These are phyloP conservation scores for Clonostachys solani DNA, from an alignment of 2,329 filamentous ascomycete genomes.

Conservation along the genomic window DNA sequence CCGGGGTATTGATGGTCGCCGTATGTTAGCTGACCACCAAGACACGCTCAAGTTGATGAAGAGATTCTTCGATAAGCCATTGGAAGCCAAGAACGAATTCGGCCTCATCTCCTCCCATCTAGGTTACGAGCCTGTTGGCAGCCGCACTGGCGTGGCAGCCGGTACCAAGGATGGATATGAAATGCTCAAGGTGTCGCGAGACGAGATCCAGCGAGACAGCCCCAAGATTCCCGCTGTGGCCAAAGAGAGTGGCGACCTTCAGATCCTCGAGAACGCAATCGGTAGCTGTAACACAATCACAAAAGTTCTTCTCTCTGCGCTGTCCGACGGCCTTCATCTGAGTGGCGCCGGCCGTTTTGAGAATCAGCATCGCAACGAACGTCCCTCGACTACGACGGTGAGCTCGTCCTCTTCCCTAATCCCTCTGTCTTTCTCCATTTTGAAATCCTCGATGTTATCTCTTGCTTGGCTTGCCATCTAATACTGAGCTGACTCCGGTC, in stretches of 20 bases:
- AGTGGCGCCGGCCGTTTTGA: conserved; percentile 41
- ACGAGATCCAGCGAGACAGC: conserved; percentile 42
- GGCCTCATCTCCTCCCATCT: conserved; percentile 49
- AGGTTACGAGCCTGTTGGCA: conserved; percentile 45
- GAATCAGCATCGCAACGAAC: conserved; percentile 45
- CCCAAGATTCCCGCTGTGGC: conserved; percentile 40
- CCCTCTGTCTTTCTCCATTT: neutral
- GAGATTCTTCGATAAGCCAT: conserved; percentile 46
- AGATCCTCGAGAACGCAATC: conserved; percentile 43
- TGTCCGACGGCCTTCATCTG: conserved; percentile 41
- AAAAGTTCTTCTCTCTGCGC: conserved; percentile 43
- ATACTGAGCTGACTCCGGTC: no score
- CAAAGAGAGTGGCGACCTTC: conserved; percentile 42
- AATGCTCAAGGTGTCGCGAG: conserved; percentile 47
- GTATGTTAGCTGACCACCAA: conserved; percentile 47
- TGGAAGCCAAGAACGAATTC: conserved; percentile 53
- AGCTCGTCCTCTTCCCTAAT: neutral
- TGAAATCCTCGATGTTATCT: neutral
- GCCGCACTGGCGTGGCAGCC: conserved; percentile 38
- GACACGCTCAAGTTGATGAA: conserved; percentile 49
- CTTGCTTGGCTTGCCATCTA: no score
- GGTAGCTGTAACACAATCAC: conserved; percentile 44
- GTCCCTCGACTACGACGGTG: conserved; percentile 38
- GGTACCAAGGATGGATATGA: conserved; percentile 48
- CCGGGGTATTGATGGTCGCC: conserved; percentile 44